A percentile compares a stretch with the other conserved stretches of the same genome.
These are phyloP conservation scores for Tuctoria greenei DNA, from an alignment of 176 grass and related monocot species.

Conservation along the genomic window DNA sequence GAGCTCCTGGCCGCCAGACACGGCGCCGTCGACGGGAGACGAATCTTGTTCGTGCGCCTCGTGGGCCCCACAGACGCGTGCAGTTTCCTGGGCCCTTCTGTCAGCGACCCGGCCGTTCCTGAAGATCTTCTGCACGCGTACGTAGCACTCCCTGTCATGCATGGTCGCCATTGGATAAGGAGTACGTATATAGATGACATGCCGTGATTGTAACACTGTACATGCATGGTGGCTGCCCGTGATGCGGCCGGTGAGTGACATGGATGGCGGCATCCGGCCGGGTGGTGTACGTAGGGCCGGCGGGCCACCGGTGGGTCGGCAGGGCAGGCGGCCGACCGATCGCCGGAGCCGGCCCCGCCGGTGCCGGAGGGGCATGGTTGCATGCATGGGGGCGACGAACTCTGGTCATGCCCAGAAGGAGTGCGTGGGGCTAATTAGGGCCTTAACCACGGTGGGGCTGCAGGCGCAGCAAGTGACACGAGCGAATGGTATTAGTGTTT, in stretches of 20 bases:
- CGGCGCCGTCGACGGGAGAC: constrained; percentile 26
- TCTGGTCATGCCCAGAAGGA: constrained; percentile 35
- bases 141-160: neutral
- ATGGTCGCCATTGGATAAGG: constrained; percentile 13
- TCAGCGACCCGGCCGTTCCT: neutral
- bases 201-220: neutral
- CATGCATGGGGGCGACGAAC: constrained; percentile 26
- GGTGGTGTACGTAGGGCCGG: constrained; percentile 27
- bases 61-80: neutral
- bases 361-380: constrained; percentile 11
- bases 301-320: constrained; percentile 3
- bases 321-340: constrained; percentile 21
- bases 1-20: constrained; percentile 35
- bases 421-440: constrained; percentile 4
- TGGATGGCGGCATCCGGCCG: constrained; percentile 24
- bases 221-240: neutral
- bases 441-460: constrained; percentile 14
- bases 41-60: neutral
- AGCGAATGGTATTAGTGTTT: constrained; percentile 1
- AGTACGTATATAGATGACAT: neutral
- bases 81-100: neutral
- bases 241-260: constrained; percentile 8
- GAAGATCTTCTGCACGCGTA: neutral
- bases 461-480: neutral
- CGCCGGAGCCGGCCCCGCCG: constrained; percentile 20